A percentile compares a stretch with the other conserved stretches of the same genome.
Evolutionary conservation across 306 rosid genomes (phyloP).

Genomic region (Quercus parvula): DNA sequence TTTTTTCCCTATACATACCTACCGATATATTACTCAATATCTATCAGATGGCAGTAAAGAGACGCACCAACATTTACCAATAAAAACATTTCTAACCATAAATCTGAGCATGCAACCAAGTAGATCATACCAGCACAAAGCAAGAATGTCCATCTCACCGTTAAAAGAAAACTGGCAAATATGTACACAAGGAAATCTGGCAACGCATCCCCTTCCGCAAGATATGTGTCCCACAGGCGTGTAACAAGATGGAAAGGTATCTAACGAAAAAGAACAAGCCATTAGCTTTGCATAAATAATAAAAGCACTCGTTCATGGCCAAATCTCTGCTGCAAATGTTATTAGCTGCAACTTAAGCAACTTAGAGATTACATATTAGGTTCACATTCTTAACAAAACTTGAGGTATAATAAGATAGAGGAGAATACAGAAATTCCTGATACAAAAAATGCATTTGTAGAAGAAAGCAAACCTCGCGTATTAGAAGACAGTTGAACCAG

Average conservation of each 20-base stretch:
- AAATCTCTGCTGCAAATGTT: background rate
- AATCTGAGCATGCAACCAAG: constrained; percentile 13
- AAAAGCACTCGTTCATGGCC: constrained; percentile 17
- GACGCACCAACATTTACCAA: background rate
- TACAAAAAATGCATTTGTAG: background rate
- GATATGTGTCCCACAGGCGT: constrained; percentile 99
- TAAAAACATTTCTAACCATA: background rate
- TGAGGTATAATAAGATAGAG: background rate
- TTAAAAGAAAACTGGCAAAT: constrained; percentile 95
- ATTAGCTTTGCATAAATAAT: constrained; percentile 25
- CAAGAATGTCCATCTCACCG: constrained; percentile 51
- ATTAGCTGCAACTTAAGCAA: constrained; percentile 1
- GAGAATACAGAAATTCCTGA: constrained; percentile 7
- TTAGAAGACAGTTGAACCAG: constrained; percentile 97
- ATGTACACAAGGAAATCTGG: constrained; percentile 98
- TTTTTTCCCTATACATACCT: constrained; percentile 1
- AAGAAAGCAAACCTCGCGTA: constrained; percentile 75
- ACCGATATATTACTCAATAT: background rate
- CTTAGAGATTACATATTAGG: constrained; percentile 7
- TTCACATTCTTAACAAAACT: background rate
- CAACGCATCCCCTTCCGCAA: constrained; percentile 96
- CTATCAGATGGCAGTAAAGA: background rate
- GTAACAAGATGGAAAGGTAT: constrained; percentile 88
- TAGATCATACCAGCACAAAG: background rate
- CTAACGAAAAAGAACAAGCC: constrained; percentile 38